A percentile compares a stretch with the other conserved stretches of the same genome.
Evolutionary conservation across 1,139 yeast genomes (phyloP).

Genomic region (Pichia sp.): DNA sequence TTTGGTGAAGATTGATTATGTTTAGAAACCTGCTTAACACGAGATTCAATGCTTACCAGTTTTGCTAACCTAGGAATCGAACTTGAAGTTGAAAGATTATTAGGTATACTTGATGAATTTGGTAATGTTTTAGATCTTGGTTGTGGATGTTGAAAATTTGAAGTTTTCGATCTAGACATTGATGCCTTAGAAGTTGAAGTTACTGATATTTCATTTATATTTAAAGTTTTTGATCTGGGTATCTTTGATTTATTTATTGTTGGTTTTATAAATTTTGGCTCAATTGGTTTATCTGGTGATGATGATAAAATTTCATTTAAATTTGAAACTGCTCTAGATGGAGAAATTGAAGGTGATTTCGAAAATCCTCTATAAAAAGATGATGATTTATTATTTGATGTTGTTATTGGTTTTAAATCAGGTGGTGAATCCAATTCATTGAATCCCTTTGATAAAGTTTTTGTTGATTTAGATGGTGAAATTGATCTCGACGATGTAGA

Average conservation of each 20-base stretch:
- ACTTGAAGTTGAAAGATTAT: constrained; percentile 12
- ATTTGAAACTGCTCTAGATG: constrained; percentile 23
- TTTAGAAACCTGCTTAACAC: constrained; percentile 5
- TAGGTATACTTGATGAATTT: constrained; percentile 4
- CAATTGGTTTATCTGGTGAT: constrained; percentile 6
- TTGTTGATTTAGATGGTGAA: constrained; percentile 13
- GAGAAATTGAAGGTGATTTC: constrained; percentile 15
- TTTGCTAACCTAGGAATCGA: constrained; percentile 18
- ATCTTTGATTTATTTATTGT: background rate
- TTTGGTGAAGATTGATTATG: background rate
- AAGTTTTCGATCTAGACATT: constrained; percentile 14
- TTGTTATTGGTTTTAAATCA: constrained; percentile 1
- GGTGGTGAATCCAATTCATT: constrained; percentile 1
- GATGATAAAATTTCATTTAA: constrained; percentile 14
- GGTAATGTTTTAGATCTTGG: background rate
- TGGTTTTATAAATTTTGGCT: constrained; percentile 1
- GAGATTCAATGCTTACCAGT: constrained; percentile 11
- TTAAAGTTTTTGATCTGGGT: constrained; percentile 5
- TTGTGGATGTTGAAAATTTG: constrained; percentile 1
- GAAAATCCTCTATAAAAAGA: background rate
- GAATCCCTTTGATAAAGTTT: background rate
- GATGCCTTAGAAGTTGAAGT: background rate
- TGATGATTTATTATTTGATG: background rate
- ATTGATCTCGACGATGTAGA: constrained; percentile 12
- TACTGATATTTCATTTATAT: background rate